A percentile compares a stretch with the other conserved stretches of the same genome.
These are phyloP conservation scores for Rhytidiadelphus loreus DNA, from an alignment of 225 moss, liverwort and hornwort species.

Conservation along the genomic window DNA sequence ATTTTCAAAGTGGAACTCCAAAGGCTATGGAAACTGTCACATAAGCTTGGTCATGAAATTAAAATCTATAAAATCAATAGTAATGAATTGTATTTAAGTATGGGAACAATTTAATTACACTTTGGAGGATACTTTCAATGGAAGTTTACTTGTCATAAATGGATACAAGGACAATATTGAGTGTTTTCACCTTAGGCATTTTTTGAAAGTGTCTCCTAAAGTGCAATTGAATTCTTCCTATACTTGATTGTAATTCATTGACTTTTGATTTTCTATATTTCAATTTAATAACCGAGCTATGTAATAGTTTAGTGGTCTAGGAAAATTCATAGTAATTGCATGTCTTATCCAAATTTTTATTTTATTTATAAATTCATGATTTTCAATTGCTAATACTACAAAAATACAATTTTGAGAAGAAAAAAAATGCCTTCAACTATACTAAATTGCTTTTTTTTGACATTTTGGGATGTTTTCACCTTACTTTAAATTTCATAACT, in stretches of 20 bases:
- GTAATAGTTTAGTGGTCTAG: rapidly evolving
- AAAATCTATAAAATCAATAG: too few relatives aligned
- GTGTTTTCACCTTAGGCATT: not conserved
- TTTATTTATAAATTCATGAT: not conserved
- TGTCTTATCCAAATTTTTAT: not conserved
- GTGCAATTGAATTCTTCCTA: not conserved
- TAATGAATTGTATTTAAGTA: too few relatives aligned
- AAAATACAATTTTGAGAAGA: not conserved
- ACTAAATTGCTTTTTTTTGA: not conserved
- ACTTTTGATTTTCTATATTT: not conserved
- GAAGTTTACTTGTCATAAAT: too few relatives aligned
- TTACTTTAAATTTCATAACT: not conserved
- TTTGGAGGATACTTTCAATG: too few relatives aligned
- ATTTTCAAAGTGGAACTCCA: too few relatives aligned
- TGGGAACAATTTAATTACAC: too few relatives aligned
- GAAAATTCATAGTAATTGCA: not conserved
- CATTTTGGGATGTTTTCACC: rapidly evolving
- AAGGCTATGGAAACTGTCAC: too few relatives aligned
- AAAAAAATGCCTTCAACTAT: not conserved
- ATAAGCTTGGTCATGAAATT: too few relatives aligned
- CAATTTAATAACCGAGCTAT: not conserved
- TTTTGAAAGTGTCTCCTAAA: rapidly evolving
- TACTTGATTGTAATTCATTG: rapidly evolving
- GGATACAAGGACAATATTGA: too few relatives aligned
- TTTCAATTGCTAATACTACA: not conserved